Conservation (phyloP, 179 eudicot genomes). For the Spinacia oleracea region DNA sequence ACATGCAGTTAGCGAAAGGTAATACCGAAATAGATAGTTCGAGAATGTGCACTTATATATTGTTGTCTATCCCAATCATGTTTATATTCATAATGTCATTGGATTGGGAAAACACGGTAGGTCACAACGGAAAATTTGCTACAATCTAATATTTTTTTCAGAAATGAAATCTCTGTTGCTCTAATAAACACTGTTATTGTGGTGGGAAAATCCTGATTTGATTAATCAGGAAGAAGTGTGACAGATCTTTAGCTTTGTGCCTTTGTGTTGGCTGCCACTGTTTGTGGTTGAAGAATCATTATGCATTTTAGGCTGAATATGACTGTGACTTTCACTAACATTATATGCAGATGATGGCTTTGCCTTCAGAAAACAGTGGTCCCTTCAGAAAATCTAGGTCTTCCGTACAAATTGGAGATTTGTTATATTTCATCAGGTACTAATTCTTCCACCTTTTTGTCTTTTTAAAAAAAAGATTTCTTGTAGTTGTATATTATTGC, state of each 20-base stretch:
- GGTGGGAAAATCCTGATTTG: conserved; percentile 11
- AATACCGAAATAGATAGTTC: conserved; percentile 26
- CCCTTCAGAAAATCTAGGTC: not conserved
- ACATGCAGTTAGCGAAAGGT: conserved; percentile 8
- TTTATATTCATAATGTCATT: not conserved
- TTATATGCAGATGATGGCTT: conserved; percentile 1
- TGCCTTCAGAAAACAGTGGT: conserved; percentile 6
- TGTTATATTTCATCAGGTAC: not conserved
- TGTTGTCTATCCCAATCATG: not conserved
- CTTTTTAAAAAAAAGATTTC: not conserved
- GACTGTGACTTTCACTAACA: conserved; percentile 26
- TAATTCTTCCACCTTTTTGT: not conserved
- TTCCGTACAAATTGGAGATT: not conserved
- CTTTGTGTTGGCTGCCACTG: not conserved
- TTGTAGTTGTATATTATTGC: not conserved
- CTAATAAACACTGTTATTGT: conserved; percentile 5
- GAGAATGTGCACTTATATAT: conserved; percentile 3
- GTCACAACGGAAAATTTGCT: conserved; percentile 8
- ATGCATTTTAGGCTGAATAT: conserved; percentile 11
- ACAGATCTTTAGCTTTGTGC: not conserved
- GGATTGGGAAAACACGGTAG: not conserved
- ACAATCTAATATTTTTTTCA: not conserved
- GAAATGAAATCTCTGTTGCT: conserved; percentile 9
- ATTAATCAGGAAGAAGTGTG: conserved; percentile 13
- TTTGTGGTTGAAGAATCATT: conserved; percentile 22